Conservation (phyloP, 2,329 filamentous ascomycete species). For the Colletotrichum aenigma region DNA sequence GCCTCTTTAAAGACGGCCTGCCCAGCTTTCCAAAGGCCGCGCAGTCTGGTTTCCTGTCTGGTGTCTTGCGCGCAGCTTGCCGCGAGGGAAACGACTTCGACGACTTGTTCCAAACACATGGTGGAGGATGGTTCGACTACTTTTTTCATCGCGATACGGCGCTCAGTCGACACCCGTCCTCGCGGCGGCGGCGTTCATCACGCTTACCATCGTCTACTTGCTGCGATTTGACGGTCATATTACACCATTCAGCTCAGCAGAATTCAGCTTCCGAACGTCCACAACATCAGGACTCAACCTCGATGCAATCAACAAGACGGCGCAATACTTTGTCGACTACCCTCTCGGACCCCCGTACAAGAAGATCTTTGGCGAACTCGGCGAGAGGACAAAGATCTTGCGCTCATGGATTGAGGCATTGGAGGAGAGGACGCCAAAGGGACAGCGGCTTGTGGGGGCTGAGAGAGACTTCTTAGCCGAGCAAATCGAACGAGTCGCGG, state of each 20-base stretch:
- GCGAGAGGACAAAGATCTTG: slow-evolving; percentile 29
- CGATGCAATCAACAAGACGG: slow-evolving; percentile 14
- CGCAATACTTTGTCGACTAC: slow-evolving; percentile 27
- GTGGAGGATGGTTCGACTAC: slow-evolving; percentile 6
- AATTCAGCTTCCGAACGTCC: slow-evolving; percentile 2
- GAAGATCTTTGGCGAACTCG: slow-evolving; percentile 34
- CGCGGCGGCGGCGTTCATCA: not conserved
- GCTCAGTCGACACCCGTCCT: not conserved
- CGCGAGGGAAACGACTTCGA: not conserved
- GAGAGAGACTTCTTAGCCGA: slow-evolving; percentile 9
- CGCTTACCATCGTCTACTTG: not conserved
- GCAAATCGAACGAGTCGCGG: slow-evolving; percentile 18
- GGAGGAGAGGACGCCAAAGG: not conserved
- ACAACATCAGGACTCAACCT: not conserved
- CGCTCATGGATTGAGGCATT: slow-evolving; percentile 23
- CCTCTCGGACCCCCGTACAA: slow-evolving; percentile 33
- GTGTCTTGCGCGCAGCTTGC: not conserved
- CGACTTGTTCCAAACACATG: not conserved
- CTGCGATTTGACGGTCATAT: slow-evolving; percentile 4
- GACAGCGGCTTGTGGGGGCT: slow-evolving; percentile 3
- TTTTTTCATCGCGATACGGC: not conserved
- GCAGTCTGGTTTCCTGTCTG: no score
- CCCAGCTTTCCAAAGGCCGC: not conserved
- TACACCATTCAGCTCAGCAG: not conserved
- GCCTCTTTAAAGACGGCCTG: not conserved